Conservation (phyloP, 2,329 filamentous ascomycete genomes). For the Aulographum hederae region DNA sequence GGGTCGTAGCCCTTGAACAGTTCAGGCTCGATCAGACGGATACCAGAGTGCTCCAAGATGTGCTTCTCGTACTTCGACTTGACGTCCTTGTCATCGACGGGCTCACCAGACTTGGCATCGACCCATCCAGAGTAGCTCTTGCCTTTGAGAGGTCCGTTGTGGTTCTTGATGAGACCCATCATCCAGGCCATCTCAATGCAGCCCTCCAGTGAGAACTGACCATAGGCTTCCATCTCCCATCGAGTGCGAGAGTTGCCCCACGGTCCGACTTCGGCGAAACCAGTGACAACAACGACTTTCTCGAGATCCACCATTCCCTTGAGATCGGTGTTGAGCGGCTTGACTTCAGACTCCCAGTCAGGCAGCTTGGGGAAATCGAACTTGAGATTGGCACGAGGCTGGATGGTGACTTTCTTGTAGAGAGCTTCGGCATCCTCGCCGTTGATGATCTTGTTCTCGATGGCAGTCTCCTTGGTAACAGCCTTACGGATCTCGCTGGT, state of each 20-base stretch:
- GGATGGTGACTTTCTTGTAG: constrained; percentile 85
- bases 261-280: constrained; percentile 87
- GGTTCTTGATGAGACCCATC: constrained; percentile 98
- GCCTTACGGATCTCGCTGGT: constrained; percentile 85
- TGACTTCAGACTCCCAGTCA: constrained; percentile 79
- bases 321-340: constrained; percentile 70
- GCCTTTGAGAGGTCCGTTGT: constrained; percentile 91
- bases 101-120: constrained; percentile 82
- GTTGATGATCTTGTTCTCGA: constrained; percentile 95
- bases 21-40: constrained; percentile 93
- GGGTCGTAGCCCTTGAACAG: constrained; percentile 94
- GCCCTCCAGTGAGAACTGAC: constrained; percentile 91
- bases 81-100: constrained; percentile 94
- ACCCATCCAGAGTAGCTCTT: constrained; percentile 95
- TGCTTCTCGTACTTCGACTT: constrained; percentile 95
- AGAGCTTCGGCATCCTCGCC: constrained; percentile 81
- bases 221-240: constrained; percentile 98
- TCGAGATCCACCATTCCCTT: constrained; percentile 98
- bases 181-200: constrained; percentile 99
- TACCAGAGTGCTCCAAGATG: constrained; percentile 91
- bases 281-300: constrained; percentile 93
- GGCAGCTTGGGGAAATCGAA: constrained; percentile 85
- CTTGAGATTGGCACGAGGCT: constrained; percentile 94
- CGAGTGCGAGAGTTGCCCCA: constrained; percentile 97
- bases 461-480: constrained; percentile 85